Evolutionary conservation across 495 filamentous ascomycete genomes (phyloP).

Genomic region (Patellaria atrata): DNA sequence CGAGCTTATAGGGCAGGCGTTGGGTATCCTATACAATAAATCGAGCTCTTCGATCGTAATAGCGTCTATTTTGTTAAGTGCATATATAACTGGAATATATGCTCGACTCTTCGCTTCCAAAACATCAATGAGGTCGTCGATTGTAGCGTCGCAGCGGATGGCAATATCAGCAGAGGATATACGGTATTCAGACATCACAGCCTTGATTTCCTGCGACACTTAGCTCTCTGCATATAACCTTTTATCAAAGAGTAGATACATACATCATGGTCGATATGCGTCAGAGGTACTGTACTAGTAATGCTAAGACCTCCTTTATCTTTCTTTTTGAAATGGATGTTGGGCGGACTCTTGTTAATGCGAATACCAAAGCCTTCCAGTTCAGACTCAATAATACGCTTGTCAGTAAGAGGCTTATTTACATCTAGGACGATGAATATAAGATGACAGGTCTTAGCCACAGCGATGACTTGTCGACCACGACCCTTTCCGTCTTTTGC

Average conservation of each 20-base stretch:
- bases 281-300: constrained; percentile 79
- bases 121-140: constrained; percentile 88
- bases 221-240: constrained; percentile 1
- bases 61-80: constrained; percentile 96
- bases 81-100: constrained; percentile 97
- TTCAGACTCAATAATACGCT: constrained; percentile 92
- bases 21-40: constrained; percentile 88
- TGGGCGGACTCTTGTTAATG: constrained; percentile 93
- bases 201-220: constrained; percentile 65
- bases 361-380: constrained; percentile 95
- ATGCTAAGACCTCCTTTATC: constrained; percentile 95
- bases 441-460: constrained; percentile 95
- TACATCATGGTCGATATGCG: constrained; percentile 80
- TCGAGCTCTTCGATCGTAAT: constrained; percentile 97
- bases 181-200: constrained; percentile 92
- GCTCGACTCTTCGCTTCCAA: constrained; percentile 88
- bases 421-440: constrained; percentile 99
- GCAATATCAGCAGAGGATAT: constrained; percentile 96
- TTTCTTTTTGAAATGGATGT: constrained; percentile 98
- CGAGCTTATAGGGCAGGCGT: constrained; percentile 90
- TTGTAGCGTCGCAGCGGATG: constrained; percentile 88
- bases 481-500: constrained; percentile 97
- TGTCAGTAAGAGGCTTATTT: constrained; percentile 95
- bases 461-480: constrained; percentile 96
- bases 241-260: constrained; percentile 12